Evolutionary conservation across 768 basidiomycete genomes (phyloP).

Genomic region (Rhizopogon vulgaris): DNA sequence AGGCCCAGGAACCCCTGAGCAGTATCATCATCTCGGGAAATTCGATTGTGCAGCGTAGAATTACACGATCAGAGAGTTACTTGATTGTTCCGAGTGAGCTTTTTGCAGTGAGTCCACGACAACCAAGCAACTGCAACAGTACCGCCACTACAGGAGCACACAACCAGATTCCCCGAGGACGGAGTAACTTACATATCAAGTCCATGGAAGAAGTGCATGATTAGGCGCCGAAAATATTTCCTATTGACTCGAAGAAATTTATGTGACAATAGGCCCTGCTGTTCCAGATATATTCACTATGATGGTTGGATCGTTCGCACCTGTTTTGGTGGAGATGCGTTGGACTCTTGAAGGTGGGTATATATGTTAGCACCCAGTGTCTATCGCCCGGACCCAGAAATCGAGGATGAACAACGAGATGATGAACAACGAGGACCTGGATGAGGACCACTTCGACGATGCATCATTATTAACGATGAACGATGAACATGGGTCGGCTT

Average conservation of each 20-base stretch:
- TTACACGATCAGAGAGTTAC: neutral
- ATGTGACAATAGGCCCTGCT: neutral
- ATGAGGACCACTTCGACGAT: neutral
- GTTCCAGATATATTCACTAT: neutral
- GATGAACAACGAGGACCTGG: no score
- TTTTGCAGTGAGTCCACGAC: neutral
- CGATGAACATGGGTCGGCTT: neutral
- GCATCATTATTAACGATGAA: neutral
- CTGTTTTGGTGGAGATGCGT: no score
- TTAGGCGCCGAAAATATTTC: neutral
- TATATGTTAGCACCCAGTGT: neutral
- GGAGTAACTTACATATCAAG: neutral
- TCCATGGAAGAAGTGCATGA: neutral
- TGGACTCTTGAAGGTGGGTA: no score
- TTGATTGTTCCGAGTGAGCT: neutral
- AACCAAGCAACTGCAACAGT: no score
- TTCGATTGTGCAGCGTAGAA: no score
- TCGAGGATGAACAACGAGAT: neutral
- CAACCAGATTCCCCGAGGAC: neutral
- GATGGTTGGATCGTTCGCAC: neutral
- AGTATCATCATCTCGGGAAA: neutral
- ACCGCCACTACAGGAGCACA: neutral
- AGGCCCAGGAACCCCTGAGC: neutral
- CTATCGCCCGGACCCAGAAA: neutral
- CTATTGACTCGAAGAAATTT: neutral